Evolutionary conservation across 169 alveolate genomes (phyloP), one percentile per base, ranked within the genome.

Genomic region (Plasmodium billcollinsi): DNA sequence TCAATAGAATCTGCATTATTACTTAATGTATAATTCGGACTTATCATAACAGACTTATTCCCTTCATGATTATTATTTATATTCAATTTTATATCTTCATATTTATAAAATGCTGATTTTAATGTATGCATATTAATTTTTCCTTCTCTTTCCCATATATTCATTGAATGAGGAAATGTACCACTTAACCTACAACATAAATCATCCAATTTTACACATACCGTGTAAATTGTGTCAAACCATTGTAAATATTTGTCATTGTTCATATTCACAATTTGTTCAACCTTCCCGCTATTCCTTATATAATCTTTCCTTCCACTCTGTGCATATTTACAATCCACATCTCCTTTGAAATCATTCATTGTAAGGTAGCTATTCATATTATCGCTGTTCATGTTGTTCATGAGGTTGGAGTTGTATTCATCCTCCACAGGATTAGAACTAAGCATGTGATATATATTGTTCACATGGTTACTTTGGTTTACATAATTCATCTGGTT

Each of bases 141-240:
- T 21, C 92, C 78, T 20, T 56, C 65, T 20, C 52, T 58, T 18
- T 85, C 93, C 95, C 95, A 92, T n/a, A 75, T 43, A 39, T 74
- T 12, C 94, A 86, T 92, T 29, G 94, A 89, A 65, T 92, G 88
- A 3, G 95, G 95, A 56, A 78, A 92, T 49, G 62, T 54, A 1
- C 50, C 39, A 52, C 76, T 90, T 43, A 92, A 66, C 20, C 83
- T 88, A 50, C 90, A 75, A 21, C 95, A 92, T 18, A 92, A 49
- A 58, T 92, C 95, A 65, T 92, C 95, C 18, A 92, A 54, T 49
- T 89, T 88, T 45, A 73, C 70, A 20, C 95, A 92, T 54, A 89
- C 94, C 2, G 94, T 88, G 72, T 86, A 74, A 26, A 92, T 89
- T 0, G 93, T 90, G 15, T 92, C 94, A 39, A 92, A 90, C 95